A percentile compares a stretch with the other conserved stretches of the same genome.
phyloP scores from a whole-genome alignment of 139 green algal species.

The Coelastrella sp. region DNA sequence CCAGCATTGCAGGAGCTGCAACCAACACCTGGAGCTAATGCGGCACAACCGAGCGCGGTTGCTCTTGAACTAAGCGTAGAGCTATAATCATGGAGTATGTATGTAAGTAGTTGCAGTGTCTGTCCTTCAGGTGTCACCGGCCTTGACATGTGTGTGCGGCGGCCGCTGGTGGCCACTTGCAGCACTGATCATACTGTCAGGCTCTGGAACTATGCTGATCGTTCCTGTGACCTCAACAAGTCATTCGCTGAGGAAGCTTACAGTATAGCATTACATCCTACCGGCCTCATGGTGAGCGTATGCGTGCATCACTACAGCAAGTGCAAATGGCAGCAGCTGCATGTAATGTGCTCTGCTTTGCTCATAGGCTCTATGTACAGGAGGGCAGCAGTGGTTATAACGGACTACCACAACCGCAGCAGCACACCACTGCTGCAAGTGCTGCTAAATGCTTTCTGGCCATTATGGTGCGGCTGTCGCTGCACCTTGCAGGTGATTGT shows the following conservation, averaged over 20 bases:
- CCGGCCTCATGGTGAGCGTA: conserved; percentile 70
- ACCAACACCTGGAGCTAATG: no score
- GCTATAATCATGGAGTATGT: no score
- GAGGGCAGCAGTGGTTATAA: neutral
- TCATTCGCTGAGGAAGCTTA: conserved; percentile 83
- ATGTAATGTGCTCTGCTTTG: no score
- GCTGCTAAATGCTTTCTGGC: no score
- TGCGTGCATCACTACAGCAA: neutral
- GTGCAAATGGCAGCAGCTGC: neutral
- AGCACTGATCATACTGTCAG: conserved; percentile 82
- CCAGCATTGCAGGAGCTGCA: no score
- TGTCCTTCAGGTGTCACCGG: conserved; percentile 66
- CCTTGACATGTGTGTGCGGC: conserved; percentile 85
- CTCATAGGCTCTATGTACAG: no score
- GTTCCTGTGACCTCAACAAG: conserved; percentile 72
- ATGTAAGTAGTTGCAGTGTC: conserved; percentile 29
- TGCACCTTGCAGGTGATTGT: conserved; percentile 62
- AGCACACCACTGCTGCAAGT: no score
- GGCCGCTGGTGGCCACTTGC: conserved; percentile 85
- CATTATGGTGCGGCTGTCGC: neutral
- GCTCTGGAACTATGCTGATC: conserved; percentile 92
- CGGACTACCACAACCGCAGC: no score
- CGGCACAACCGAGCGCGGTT: no score
- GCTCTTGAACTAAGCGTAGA: no score
- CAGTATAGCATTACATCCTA: conserved; percentile 91